phyloP scores from a whole-genome alignment of 2,329 filamentous ascomycete genomes.

The Helotiales sp. region DNA sequence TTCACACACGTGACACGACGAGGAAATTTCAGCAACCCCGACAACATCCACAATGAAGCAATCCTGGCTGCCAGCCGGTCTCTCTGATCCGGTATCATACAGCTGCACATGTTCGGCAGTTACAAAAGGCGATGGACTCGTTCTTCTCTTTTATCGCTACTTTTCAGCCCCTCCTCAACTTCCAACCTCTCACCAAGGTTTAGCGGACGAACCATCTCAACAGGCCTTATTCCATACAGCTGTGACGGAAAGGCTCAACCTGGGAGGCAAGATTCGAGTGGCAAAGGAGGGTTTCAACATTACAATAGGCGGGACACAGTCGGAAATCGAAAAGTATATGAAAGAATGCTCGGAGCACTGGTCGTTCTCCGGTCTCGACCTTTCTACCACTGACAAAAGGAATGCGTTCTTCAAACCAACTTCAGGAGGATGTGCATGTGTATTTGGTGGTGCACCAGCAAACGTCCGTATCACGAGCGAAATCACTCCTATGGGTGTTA shows the following conservation, averaged over 20 bases:
- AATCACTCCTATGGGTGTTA: slow-evolving; percentile 37
- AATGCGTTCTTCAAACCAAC: slow-evolving; percentile 33
- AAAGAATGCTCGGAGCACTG: slow-evolving; percentile 30
- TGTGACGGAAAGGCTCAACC: slow-evolving; percentile 14
- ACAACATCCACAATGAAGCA: slow-evolving; percentile 7
- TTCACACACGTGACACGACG: neutral
- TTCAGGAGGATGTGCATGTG: slow-evolving; percentile 31
- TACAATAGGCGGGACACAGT: slow-evolving; percentile 31
- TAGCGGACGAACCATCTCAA: slow-evolving; percentile 13
- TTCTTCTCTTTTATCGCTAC: slow-evolving; percentile 38
- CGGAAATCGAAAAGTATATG: slow-evolving; percentile 29
- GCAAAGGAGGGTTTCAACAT: slow-evolving; percentile 36
- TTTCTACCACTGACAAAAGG: slow-evolving; percentile 18
- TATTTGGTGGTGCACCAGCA: slow-evolving; percentile 27
- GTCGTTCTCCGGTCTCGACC: slow-evolving; percentile 30
- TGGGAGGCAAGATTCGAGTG: slow-evolving; percentile 35
- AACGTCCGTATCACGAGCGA: slow-evolving; percentile 30
- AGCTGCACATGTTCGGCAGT: slow-evolving; percentile 32
- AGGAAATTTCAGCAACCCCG: neutral
- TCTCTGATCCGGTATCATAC: slow-evolving; percentile 34
- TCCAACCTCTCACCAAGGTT: slow-evolving; percentile 3
- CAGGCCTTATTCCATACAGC: slow-evolving; percentile 28
- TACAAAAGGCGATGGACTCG: slow-evolving; percentile 19
- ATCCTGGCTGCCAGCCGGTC: slow-evolving; percentile 21
- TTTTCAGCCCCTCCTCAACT: slow-evolving; percentile 29